These are phyloP conservation scores for Alternaria sp. DNA, from an alignment of 2,329 filamentous ascomycete genomes.

Conservation along the genomic window DNA sequence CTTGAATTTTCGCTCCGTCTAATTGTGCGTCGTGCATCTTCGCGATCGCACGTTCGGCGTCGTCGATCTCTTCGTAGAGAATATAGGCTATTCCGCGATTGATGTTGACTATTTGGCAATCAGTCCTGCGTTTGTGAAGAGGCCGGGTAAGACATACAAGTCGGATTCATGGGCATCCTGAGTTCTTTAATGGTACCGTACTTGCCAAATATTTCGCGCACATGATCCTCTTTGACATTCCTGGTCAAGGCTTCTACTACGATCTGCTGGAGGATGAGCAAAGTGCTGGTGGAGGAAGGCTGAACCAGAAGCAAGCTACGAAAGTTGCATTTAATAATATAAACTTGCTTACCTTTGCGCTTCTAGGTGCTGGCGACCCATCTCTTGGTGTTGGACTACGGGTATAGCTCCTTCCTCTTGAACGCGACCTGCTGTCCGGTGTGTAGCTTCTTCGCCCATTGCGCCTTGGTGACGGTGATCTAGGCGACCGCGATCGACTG, in stretches of 20 bases:
- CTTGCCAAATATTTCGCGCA: constrained; percentile 88
- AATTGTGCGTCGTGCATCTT: constrained; percentile 99
- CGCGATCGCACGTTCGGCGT: constrained; percentile 87
- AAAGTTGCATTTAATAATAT: background rate
- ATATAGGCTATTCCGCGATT: constrained; percentile 96
- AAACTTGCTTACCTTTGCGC: constrained; percentile 46
- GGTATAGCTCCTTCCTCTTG: constrained; percentile 45
- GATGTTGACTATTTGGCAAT: constrained; percentile 69
- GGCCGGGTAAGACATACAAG: constrained; percentile 65
- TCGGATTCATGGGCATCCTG: constrained; percentile 87
- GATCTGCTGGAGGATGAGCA: constrained; percentile 65
- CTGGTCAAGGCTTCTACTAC: constrained; percentile 96
- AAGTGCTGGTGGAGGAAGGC: background rate
- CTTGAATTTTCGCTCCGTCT: constrained; percentile 82
- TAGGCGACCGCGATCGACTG: constrained; percentile 38
- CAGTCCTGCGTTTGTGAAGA: constrained; percentile 8
- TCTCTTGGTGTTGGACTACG: constrained; percentile 48
- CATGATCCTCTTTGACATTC: constrained; percentile 87
- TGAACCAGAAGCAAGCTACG: constrained; percentile 3
- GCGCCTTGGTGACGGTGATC: constrained; percentile 40
- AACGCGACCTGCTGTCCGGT: constrained; percentile 38
- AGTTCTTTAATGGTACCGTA: constrained; percentile 88
- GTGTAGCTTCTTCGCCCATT: constrained; percentile 49
- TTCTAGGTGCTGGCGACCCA: constrained; percentile 45
- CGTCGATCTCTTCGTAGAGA: constrained; percentile 76